These are phyloP conservation scores for Teratosphaeria destructans DNA, from an alignment of 2,329 filamentous ascomycete genomes.

Conservation along the genomic window DNA sequence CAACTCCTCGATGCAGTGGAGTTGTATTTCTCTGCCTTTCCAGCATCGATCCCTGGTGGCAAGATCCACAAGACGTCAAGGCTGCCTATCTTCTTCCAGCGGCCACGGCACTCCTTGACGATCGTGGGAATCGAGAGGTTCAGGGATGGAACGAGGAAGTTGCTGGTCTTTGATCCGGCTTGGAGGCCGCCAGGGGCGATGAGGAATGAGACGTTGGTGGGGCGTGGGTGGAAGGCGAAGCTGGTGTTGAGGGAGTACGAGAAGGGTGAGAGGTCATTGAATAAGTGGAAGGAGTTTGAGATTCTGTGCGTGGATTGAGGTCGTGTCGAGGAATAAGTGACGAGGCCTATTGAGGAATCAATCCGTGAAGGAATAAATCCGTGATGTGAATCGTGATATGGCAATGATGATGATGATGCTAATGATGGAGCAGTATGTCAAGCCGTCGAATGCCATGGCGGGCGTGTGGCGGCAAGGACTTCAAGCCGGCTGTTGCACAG, in stretches of 20 bases:
- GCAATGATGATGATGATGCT: no score
- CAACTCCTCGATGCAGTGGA: conserved; percentile 56
- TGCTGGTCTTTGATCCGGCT: conserved; percentile 83
- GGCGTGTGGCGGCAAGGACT: no score
- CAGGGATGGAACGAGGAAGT: conserved; percentile 51
- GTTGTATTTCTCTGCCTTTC: conserved; percentile 53
- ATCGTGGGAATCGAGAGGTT: conserved; percentile 73
- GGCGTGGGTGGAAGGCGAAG: conserved; percentile 25
- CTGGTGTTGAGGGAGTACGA: conserved; percentile 56
- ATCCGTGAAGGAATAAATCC: no score
- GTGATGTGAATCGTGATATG: no score
- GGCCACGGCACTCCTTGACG: conserved; percentile 80
- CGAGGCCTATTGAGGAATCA: no score
- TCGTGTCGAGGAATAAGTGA: not conserved
- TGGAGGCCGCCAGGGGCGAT: conserved; percentile 59
- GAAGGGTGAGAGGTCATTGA: conserved; percentile 55
- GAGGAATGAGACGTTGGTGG: conserved; percentile 35
- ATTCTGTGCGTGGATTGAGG: conserved; percentile 26
- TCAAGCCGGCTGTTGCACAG: no score
- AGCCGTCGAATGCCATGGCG: no score
- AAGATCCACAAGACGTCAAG: conserved; percentile 54
- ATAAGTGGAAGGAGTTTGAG: conserved; percentile 66
- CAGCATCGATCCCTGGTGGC: conserved; percentile 30
- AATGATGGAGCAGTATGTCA: no score
- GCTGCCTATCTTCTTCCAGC: conserved; percentile 82